Evolutionary conservation across 2,329 filamentous ascomycete genomes (phyloP), one percentile per base, ranked within the genome.

Genomic region (Aureobasidium musti): DNA sequence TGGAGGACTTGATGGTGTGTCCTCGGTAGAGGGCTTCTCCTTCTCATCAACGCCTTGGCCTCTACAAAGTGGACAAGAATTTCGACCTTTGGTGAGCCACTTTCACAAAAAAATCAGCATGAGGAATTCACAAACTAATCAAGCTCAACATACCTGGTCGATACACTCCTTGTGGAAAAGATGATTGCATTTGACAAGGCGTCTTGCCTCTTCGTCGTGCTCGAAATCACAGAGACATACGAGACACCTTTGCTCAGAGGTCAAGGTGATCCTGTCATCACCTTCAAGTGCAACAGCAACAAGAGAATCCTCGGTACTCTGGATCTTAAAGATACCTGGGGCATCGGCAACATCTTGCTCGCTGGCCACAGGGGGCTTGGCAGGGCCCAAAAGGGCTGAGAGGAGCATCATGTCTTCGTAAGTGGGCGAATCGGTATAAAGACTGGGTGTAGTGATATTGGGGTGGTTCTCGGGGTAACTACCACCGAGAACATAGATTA

Each of bases 361-460:
- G 66, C 82, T 86, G 21, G 87, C 87, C 60, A 90, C 88, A 3
- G 87, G 87, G 2, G 87, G 87, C 73, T 90, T 90, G 4, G 84
- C 87, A 56, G 88, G 87, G 1, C 87, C 88, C 19, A 90, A 79
- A 13, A 90, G 80, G 14, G 86, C 87, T 14, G 87, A 89, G 4
- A 90, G 80, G 52, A 90, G 78, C 74, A 89, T 84, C 87, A 90
- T 90, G 71, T 90, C 87, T 76, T 90, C 87, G 72, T 90, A 90
- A 1, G 87, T 89, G 1, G 87, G 87, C 61, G 87, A 87, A 76
- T 90, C 87, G 21, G 87, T 90, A 74, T 89, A 90, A 13, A 90
- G 79, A 70, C 87, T 89, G 14, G 87, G 88, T 23, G 88, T 89
- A 8, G 87, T 88, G 68, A 90, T 83, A 26, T 89, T 88, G 26